Percentiles rank a stretch among this genome's conserved stretches.
phyloP scores from a whole-genome alignment of 306 rosid species.

The Citrullus amarus region DNA sequence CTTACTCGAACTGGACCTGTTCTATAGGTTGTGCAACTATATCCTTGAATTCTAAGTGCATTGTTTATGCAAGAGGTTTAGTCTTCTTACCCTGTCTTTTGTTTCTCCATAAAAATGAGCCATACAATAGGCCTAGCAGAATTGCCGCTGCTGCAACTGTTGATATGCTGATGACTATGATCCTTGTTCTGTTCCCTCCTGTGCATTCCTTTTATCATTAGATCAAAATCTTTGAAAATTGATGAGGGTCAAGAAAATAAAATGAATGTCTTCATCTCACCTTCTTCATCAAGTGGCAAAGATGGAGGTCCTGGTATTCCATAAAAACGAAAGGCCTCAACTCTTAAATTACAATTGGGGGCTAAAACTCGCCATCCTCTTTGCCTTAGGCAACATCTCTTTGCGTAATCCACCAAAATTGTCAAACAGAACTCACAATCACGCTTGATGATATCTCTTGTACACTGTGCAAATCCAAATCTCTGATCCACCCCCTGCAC shows the following conservation, averaged over 20 bases:
- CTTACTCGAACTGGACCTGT: too few species aligned
- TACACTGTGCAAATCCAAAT: slow-evolving; percentile 33
- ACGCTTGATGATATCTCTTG: slow-evolving; percentile 15
- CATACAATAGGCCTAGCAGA: slow-evolving; percentile 7
- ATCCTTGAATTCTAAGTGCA: not conserved
- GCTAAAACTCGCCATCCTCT: slow-evolving; percentile 23
- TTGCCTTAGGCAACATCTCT: not conserved
- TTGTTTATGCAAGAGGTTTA: not conserved
- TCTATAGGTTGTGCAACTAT: too few species aligned
- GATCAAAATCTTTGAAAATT: not conserved
- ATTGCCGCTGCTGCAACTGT: slow-evolving; percentile 8
- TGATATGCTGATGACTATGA: not conserved
- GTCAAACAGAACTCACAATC: slow-evolving; percentile 19
- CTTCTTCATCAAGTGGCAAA: not conserved
- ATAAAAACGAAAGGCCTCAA: slow-evolving; percentile 18
- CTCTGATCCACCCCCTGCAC: not conserved
- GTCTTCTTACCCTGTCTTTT: slow-evolving; percentile 7
- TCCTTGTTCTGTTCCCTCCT: not conserved
- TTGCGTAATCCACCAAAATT: not conserved
- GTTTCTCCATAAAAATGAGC: not conserved
- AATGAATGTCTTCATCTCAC: not conserved
- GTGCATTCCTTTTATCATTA: not conserved
- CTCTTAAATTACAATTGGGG: slow-evolving; percentile 28
- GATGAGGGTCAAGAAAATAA: not conserved
- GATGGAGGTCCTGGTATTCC: not conserved